These are phyloP conservation scores for Metschnikowia cubensis DNA, from an alignment of 805 yeast species.

Conservation along the genomic window DNA sequence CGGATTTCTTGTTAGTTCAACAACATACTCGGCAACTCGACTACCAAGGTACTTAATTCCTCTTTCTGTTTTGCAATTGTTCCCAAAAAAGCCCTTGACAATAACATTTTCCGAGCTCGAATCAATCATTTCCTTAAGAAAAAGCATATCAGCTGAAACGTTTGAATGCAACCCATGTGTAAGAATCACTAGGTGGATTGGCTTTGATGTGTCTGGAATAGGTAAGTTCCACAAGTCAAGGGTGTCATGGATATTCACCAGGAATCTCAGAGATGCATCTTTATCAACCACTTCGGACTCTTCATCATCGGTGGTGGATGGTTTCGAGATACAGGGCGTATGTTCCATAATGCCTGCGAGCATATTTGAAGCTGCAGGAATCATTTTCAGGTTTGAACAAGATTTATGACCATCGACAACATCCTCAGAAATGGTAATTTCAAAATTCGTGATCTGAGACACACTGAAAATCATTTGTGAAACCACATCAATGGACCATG, in stretches of 20 bases:
- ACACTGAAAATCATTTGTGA: constrained; percentile 76
- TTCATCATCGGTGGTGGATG: constrained; percentile 12
- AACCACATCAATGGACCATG: constrained; percentile 77
- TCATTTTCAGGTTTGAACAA: background rate
- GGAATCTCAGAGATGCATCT: constrained; percentile 24
- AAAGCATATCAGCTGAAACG: constrained; percentile 84
- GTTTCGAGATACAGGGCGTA: constrained; percentile 18
- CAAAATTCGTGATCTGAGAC: constrained; percentile 64
- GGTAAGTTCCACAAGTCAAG: constrained; percentile 75
- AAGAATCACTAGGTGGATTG: constrained; percentile 77
- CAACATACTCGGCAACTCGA: constrained; percentile 70
- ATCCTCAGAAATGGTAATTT: constrained; percentile 42
- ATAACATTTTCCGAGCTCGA: constrained; percentile 60
- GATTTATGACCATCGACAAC: constrained; percentile 15
- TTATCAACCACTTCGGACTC: background rate
- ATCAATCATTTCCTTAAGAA: constrained; percentile 77
- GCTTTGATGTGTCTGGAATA: constrained; percentile 40
- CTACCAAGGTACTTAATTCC: constrained; percentile 84
- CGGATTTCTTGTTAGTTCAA: constrained; percentile 48
- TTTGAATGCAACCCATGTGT: constrained; percentile 95
- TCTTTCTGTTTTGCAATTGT: constrained; percentile 82
- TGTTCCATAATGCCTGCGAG: constrained; percentile 15
- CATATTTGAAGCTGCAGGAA: background rate
- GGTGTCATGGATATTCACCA: constrained; percentile 56
- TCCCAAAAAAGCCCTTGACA: constrained; percentile 78